A percentile compares a stretch with the other conserved stretches of the same genome.
phyloP scores from a whole-genome alignment of 768 basidiomycete genomes.

The Ramaria rubella region DNA sequence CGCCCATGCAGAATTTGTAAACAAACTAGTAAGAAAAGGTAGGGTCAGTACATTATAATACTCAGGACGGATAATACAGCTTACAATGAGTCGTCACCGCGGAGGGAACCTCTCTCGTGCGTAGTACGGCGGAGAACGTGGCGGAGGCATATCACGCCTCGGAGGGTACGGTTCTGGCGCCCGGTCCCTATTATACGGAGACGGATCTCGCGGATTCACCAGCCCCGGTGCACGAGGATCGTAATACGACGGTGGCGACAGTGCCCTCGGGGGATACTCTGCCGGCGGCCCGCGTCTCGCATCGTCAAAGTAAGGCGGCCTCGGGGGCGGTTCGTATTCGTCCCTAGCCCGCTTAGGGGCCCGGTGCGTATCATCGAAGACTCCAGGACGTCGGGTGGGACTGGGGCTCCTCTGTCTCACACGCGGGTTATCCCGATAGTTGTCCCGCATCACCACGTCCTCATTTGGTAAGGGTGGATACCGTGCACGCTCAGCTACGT shows the following conservation, averaged over 20 bases:
- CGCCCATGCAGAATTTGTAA: background rate
- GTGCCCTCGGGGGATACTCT: background rate
- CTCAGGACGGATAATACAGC: background rate
- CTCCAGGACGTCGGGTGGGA: constrained; percentile 4
- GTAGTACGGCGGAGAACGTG: constrained; percentile 3
- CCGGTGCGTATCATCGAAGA: constrained; percentile 1
- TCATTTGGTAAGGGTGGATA: background rate
- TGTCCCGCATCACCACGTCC: constrained; percentile 1
- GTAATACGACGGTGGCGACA: constrained; percentile 1
- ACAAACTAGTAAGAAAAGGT: background rate
- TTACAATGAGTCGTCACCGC: background rate
- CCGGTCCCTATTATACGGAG: background rate
- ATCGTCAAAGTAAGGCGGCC: background rate
- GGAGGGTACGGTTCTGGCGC: background rate
- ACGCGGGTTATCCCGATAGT: constrained; percentile 6
- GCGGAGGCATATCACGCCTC: constrained; percentile 5
- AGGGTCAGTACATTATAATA: background rate
- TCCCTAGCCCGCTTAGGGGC: constrained; percentile 5
- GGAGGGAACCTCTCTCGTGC: constrained; percentile 5
- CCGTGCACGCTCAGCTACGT: background rate
- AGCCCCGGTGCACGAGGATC: background rate
- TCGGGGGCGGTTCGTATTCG: constrained; percentile 1
- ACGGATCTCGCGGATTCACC: constrained; percentile 5
- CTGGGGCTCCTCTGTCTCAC: constrained; percentile 8
- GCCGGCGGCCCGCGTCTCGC: background rate